Evolutionary conservation across 2,329 filamentous ascomycete species (phyloP), one percentile per base, ranked within the genome.

Genomic region (Gaeumannomyces tritici): DNA sequence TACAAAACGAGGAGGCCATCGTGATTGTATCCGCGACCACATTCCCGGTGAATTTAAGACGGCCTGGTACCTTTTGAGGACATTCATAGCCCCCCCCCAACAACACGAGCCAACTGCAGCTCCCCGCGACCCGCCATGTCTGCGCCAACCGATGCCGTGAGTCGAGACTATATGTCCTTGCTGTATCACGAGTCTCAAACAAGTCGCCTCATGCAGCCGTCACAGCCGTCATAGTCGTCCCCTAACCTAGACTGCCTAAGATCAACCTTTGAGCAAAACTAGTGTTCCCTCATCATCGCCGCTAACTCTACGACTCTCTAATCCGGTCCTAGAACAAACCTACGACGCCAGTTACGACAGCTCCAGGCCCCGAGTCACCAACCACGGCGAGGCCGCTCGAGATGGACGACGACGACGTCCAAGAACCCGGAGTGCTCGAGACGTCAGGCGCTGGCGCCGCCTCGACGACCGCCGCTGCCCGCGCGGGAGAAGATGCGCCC

Each of bases 361-460:
- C 67, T 62, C 72, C 72, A 62, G 80, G 73, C 64, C 82, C 85
- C 51, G 86, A 89, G 74, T 88, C 86, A 58, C 86, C 86, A 12
- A 88, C 86, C 13, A 89, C 86, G 57, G 85, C 80, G 62, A 77
- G 80, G 68, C 85, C 86, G 9, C 79, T 88, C 70, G 86, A 88
- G 65, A 81, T 88, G 77, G 86, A 89, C 70, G 87, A 90, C 76
- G 86, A 89, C 69, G 87, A 88, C 70, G 74, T 85, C 61, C 86
- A 87, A 70, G 87, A 89, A 68, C 78, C 82, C 7, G 80, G 79
- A 64, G 70, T 83, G 29, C 69, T 79, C 62, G 62, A 61, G 9
- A 69, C 65, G 7, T 59, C 75, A 57, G 69, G 73, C 62, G 62
- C 72, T 47, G 57, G 60, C 26, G 56, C 66, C 28, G 63, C 70